Evolutionary conservation across 768 basidiomycete species (phyloP).

Genomic region (Russula sp.): DNA sequence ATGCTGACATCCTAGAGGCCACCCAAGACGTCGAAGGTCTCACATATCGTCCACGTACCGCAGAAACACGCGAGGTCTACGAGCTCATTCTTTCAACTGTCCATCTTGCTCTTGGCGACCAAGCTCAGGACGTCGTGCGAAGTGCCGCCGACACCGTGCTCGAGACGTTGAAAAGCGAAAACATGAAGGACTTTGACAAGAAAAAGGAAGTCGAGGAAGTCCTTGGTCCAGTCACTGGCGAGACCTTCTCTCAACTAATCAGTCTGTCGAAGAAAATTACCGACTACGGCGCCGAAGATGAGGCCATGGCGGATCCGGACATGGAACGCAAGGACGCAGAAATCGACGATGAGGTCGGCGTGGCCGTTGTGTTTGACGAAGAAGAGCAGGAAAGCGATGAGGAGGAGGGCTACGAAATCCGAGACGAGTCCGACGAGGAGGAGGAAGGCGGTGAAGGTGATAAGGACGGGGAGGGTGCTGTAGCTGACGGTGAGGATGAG

Average conservation of each 20-base stretch:
- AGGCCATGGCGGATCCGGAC: slow-evolving; percentile 70
- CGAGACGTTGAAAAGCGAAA: slow-evolving; percentile 82
- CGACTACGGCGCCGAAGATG: slow-evolving; percentile 89
- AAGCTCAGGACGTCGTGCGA: slow-evolving; percentile 92
- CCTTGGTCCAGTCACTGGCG: slow-evolving; percentile 59
- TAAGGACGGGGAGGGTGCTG: slow-evolving; percentile 40
- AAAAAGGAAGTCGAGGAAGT: slow-evolving; percentile 88
- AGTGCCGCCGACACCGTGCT: slow-evolving; percentile 92
- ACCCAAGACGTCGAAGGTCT: slow-evolving; percentile 92
- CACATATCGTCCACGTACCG: slow-evolving; percentile 86
- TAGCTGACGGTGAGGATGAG: slow-evolving; percentile 44
- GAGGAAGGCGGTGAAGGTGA: slow-evolving; percentile 51
- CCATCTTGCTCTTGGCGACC: slow-evolving; percentile 83
- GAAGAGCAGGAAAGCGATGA: slow-evolving; percentile 94
- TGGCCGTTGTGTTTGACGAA: slow-evolving; percentile 96
- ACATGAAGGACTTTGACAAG: slow-evolving; percentile 93
- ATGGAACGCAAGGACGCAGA: slow-evolving; percentile 77
- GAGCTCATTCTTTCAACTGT: slow-evolving; percentile 83
- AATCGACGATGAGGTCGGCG: slow-evolving; percentile 95
- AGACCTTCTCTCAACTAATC: slow-evolving; percentile 77
- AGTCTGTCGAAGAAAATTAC: slow-evolving; percentile 91
- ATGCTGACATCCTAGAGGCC: slow-evolving; percentile 89
- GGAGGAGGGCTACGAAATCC: slow-evolving; percentile 82
- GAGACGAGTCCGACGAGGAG: slow-evolving; percentile 74
- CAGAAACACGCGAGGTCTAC: slow-evolving; percentile 92